phyloP scores from a whole-genome alignment of 139 green algal genomes.

The Coelastrella sp. region DNA sequence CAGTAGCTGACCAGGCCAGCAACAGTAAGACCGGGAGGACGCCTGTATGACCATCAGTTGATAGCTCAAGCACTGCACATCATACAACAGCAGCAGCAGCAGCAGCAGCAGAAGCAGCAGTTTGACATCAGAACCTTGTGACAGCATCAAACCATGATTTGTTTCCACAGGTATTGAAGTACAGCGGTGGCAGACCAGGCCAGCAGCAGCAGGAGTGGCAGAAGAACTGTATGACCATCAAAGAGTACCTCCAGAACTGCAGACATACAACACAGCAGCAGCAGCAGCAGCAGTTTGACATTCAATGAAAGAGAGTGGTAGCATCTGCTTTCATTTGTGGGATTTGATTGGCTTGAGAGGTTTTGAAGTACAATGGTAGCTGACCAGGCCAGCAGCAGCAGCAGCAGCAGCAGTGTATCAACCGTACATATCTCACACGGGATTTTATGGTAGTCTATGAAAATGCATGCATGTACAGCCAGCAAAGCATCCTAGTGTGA shows the following conservation, averaged over 20 bases:
- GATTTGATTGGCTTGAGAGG: not conserved
- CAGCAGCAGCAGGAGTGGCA: no score
- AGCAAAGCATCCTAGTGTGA: no score
- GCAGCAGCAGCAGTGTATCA: no score
- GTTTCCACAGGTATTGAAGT: not conserved
- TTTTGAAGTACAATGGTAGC: no score
- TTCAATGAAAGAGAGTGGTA: not conserved
- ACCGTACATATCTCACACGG: no score
- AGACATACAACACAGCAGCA: not conserved
- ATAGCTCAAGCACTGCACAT: constrained; percentile 27
- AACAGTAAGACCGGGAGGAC: not conserved
- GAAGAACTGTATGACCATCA: not conserved
- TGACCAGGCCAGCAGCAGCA: no score
- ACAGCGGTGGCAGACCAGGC: no score
- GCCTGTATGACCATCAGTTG: not conserved
- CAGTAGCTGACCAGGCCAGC: not conserved
- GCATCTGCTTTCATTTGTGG: not conserved
- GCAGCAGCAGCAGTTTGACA: not conserved
- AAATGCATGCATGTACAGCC: no score
- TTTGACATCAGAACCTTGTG: not conserved
- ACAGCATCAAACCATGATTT: not conserved
- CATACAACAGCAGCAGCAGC: not conserved
- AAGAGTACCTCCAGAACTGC: constrained; percentile 27
- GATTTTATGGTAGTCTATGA: no score
- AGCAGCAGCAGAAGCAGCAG: not conserved